Evolutionary conservation across 192 early-diverging fungal species (phyloP).

Genomic region (Backusella circina): DNA sequence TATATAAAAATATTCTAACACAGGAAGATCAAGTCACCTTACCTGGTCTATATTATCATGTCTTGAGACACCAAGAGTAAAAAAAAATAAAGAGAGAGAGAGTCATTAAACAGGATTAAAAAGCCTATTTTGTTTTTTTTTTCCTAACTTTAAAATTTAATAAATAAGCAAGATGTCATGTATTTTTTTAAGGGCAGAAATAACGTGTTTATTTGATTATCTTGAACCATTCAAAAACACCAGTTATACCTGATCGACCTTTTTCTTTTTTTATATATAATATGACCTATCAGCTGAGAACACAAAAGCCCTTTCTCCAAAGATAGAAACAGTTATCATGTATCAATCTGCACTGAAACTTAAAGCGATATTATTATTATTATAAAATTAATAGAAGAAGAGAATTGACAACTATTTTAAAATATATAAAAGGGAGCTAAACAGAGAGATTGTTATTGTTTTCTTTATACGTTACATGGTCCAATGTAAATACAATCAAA

Average conservation of each 20-base stretch:
- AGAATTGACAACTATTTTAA: no score
- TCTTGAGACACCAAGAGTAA: background rate
- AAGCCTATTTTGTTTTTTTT: no score
- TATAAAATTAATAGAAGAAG: no score
- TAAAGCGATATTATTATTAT: background rate
- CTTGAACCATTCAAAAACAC: background rate
- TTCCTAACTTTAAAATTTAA: background rate
- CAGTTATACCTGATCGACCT: background rate
- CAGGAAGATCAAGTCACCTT: background rate
- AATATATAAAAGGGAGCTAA: no score
- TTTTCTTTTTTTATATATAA: background rate
- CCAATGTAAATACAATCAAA: background rate
- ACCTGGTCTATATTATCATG: background rate
- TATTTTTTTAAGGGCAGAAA: background rate
- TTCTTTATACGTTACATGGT: no score
- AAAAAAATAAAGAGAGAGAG: background rate
- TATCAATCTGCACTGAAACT: background rate
- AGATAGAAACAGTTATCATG: background rate
- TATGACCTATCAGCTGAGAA: background rate
- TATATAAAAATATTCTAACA: background rate
- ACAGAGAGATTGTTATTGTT: no score
- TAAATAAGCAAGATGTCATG: background rate
- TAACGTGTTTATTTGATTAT: background rate
- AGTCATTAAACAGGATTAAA: background rate
- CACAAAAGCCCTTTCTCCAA: background rate